A percentile compares a stretch with the other conserved stretches of the same genome.
phyloP scores from a whole-genome alignment of 169 alveolate genomes.

The Cryptosporidium xiaoi region DNA sequence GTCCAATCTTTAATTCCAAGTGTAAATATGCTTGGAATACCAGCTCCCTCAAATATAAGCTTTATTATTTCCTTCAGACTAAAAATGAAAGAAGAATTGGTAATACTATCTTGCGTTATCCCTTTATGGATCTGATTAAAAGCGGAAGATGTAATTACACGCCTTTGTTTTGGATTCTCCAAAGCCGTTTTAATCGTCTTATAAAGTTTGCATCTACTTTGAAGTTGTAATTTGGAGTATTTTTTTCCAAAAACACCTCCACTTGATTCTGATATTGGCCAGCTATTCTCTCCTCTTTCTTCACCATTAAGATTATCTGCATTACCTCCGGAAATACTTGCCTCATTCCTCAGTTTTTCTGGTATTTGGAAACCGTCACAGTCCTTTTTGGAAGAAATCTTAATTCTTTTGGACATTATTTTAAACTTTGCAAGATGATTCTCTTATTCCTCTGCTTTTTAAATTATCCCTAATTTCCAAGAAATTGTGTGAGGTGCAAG shows the following conservation, averaged over 20 bases:
- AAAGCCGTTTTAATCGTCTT: constrained; percentile 31
- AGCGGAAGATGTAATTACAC: constrained; percentile 1
- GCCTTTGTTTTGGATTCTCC: constrained; percentile 45
- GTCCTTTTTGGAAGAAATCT: constrained; percentile 24
- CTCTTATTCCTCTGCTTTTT: too few relatives aligned
- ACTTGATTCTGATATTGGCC: constrained; percentile 15
- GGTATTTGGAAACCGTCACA: constrained; percentile 67
- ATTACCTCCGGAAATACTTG: background rate
- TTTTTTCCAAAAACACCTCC: background rate
- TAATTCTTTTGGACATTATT: constrained; percentile 41
- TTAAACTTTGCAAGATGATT: background rate
- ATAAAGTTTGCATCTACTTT: constrained; percentile 53
- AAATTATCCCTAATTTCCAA: background rate
- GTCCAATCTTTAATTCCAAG: constrained; percentile 1
- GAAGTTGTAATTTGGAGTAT: constrained; percentile 41
- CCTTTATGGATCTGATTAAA: constrained; percentile 50
- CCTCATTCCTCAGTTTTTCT: constrained; percentile 11
- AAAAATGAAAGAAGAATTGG: constrained; percentile 31
- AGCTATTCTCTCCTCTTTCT: constrained; percentile 11
- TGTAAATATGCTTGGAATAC: constrained; percentile 60
- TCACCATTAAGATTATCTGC: background rate
- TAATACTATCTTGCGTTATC: background rate
- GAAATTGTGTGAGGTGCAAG: background rate
- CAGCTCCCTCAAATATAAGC: constrained; percentile 57
- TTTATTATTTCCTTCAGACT: constrained; percentile 41